Evolutionary conservation across 1,284 basidiomycete genomes (phyloP).

Genomic region (Pseudozyma sp.): DNA sequence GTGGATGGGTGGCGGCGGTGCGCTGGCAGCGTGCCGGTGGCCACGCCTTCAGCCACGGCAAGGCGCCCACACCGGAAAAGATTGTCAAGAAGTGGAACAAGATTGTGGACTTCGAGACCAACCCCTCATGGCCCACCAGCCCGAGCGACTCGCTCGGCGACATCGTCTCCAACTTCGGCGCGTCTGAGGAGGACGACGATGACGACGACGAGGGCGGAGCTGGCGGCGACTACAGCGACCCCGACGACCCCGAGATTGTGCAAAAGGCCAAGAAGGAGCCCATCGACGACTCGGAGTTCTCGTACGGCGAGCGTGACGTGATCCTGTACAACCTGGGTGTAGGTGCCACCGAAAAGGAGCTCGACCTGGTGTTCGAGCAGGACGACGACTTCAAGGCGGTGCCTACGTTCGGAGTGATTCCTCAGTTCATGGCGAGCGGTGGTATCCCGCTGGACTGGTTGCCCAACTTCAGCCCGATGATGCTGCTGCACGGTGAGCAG

Average conservation of each 20-base stretch:
- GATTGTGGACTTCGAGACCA: constrained; percentile 67
- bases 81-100: constrained; percentile 62
- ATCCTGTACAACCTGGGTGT: constrained; percentile 96
- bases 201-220: constrained; percentile 53
- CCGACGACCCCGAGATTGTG: constrained; percentile 86
- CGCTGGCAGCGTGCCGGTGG: constrained; percentile 94
- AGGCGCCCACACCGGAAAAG: constrained; percentile 61
- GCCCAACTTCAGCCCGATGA: constrained; percentile 93
- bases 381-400: constrained; percentile 86
- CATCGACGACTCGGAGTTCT: constrained; percentile 63
- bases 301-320: constrained; percentile 88
- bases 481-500: constrained; percentile 97
- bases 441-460: constrained; percentile 79
- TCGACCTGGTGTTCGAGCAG: constrained; percentile 91
- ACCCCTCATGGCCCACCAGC: constrained; percentile 63
- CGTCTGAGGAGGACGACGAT: constrained; percentile 56
- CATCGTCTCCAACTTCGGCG: constrained; percentile 64
- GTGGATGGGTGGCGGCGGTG: constrained; percentile 91
- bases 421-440: constrained; percentile 76
- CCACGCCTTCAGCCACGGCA: constrained; percentile 67
- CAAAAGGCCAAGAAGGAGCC: constrained; percentile 80
- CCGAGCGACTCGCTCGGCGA: constrained; percentile 64
- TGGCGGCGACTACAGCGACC: constrained; percentile 75
- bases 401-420: constrained; percentile 95
- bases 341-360: constrained; percentile 92